A percentile compares a stretch with the other conserved stretches of the same genome.
phyloP scores from a whole-genome alignment of 129 eudicot genomes.

The Saposhnikovia divaricata region DNA sequence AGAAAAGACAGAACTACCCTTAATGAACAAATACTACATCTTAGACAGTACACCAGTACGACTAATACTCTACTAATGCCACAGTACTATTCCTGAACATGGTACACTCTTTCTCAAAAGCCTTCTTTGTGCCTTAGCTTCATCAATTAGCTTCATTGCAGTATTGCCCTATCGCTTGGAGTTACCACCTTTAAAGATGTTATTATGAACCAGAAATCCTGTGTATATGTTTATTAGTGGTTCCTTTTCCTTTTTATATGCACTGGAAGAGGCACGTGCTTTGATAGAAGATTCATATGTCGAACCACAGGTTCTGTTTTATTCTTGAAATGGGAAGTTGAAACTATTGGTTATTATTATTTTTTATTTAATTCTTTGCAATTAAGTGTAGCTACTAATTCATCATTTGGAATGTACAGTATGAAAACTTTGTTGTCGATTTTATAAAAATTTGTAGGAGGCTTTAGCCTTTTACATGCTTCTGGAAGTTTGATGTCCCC shows the following conservation, averaged over 20 bases:
- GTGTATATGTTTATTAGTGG: neutral
- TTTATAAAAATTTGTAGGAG: too few species aligned
- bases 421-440: too few species aligned
- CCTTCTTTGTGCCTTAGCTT: neutral
- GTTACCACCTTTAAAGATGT: neutral
- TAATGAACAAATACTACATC: too few species aligned
- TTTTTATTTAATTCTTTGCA: too few species aligned
- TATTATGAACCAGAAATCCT: neutral
- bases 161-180: too few species aligned
- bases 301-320: neutral
- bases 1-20: too few species aligned
- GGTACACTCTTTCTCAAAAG: neutral
- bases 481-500: neutral
- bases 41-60: too few species aligned
- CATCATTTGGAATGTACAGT: neutral
- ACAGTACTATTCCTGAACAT: too few species aligned
- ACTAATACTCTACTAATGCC: too few species aligned
- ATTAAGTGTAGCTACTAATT: neutral
- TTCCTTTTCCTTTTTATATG: neutral
- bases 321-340: neutral
- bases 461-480: neutral
- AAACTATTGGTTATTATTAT: too few species aligned
- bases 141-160: neutral
- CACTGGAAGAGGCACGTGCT: neutral
- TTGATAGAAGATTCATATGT: neutral